Percentiles rank a stretch among this genome's conserved stretches.
Evolutionary conservation across 192 early-diverging fungal genomes (phyloP).

Genomic region (Linderina pennispora): DNA sequence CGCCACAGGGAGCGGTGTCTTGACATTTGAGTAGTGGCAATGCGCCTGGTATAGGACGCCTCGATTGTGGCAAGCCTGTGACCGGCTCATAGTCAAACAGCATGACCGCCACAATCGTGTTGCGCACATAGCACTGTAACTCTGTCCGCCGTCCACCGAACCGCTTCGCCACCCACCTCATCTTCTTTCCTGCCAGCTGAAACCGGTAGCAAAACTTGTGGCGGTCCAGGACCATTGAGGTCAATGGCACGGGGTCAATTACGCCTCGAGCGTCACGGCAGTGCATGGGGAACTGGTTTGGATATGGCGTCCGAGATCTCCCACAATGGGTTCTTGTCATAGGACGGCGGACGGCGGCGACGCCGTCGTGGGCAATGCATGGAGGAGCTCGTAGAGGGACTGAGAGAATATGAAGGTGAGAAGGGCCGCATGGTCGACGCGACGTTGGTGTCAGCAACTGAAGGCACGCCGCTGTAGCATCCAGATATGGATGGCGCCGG

Average conservation of each 20-base stretch:
- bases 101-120: constrained; percentile 19
- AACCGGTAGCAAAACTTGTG: constrained; percentile 47
- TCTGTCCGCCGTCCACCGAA: constrained; percentile 3
- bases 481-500: neutral
- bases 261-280: constrained; percentile 40
- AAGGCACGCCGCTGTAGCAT: neutral
- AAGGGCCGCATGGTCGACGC: too few relatives aligned
- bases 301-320: constrained; percentile 39
- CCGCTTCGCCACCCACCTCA: constrained; percentile 28
- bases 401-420: too few relatives aligned
- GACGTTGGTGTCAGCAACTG: neutral
- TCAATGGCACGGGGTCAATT: constrained; percentile 33
- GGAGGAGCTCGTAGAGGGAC: neutral
- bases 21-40: neutral
- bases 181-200: constrained; percentile 28
- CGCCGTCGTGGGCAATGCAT: neutral
- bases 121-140: constrained; percentile 39
- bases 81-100: constrained; percentile 6
- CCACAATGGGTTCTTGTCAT: constrained; percentile 23
- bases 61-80: neutral
- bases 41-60: neutral
- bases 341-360: neutral
- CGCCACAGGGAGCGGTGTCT: neutral
- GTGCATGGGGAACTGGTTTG: constrained; percentile 30
- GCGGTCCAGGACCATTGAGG: constrained; percentile 37